Percentiles rank a stretch among this genome's conserved stretches.
These are phyloP conservation scores for Beverwykella pulmonaria DNA, from an alignment of 495 filamentous ascomycete species.

Conservation along the genomic window DNA sequence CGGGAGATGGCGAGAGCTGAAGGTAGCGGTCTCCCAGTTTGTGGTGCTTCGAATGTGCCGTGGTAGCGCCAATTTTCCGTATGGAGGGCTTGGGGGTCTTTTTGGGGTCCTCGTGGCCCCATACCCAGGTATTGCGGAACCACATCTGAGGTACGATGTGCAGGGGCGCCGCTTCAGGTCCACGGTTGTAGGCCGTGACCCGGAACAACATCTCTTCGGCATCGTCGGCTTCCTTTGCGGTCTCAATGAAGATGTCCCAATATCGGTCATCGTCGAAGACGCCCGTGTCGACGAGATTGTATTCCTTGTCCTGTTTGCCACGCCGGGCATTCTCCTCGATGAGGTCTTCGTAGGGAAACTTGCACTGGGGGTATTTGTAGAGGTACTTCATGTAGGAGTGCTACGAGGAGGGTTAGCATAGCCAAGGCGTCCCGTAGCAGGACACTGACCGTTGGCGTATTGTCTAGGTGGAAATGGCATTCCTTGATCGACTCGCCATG, in stretches of 20 bases:
- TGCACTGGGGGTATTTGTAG: slow-evolving; percentile 92
- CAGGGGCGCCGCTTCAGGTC: slow-evolving; percentile 82
- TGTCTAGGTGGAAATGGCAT: slow-evolving; percentile 93
- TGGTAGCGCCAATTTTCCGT: slow-evolving; percentile 61
- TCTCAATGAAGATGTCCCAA: slow-evolving; percentile 97
- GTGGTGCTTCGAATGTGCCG: slow-evolving; percentile 72
- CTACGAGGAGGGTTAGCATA: slow-evolving; percentile 47
- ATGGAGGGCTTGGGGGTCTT: slow-evolving; percentile 87
- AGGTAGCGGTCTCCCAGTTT: slow-evolving; percentile 81
- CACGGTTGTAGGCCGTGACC: slow-evolving; percentile 93
- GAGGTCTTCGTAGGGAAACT: slow-evolving; percentile 89
- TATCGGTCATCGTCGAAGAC: slow-evolving; percentile 89
- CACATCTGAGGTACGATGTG: slow-evolving; percentile 95
- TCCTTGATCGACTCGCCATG: slow-evolving; percentile 97
- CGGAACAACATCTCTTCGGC: slow-evolving; percentile 91
- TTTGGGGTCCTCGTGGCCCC: slow-evolving; percentile 72
- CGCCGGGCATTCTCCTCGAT: slow-evolving; percentile 80
- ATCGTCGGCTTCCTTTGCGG: slow-evolving; percentile 86
- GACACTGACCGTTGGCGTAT: slow-evolving; percentile 65
- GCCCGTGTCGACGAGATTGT: slow-evolving; percentile 90
- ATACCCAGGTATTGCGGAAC: slow-evolving; percentile 97
- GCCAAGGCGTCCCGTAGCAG: slow-evolving; percentile 33
- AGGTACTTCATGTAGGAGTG: slow-evolving; percentile 99
- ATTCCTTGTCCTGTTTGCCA: slow-evolving; percentile 74
- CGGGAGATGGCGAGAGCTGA: slow-evolving; percentile 86